These are phyloP conservation scores for Trichoderma lentiforme DNA, from an alignment of 2,329 filamentous ascomycete species.

Conservation along the genomic window DNA sequence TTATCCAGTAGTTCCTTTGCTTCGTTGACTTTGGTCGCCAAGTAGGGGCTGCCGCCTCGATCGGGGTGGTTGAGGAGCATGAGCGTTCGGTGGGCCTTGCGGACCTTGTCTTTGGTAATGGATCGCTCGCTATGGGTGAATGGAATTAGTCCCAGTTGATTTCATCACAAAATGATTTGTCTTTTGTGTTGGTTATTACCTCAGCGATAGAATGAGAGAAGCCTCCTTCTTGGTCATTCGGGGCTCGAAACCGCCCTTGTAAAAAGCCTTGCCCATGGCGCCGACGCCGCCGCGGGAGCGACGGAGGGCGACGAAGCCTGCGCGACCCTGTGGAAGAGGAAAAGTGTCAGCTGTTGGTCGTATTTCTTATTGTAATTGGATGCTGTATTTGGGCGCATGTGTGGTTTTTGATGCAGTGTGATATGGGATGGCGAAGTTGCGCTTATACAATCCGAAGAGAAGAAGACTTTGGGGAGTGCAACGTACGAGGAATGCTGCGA, in stretches of 20 bases:
- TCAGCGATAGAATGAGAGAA: slow-evolving; percentile 82
- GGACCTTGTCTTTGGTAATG: slow-evolving; percentile 86
- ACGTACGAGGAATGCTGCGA: slow-evolving; percentile 51
- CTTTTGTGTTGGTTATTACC: slow-evolving; percentile 47
- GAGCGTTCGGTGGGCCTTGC: slow-evolving; percentile 89
- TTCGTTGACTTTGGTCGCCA: slow-evolving; percentile 97
- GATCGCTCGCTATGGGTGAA: slow-evolving; percentile 67
- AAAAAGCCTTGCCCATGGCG: slow-evolving; percentile 84
- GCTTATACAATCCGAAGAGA: background rate
- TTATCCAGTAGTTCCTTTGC: slow-evolving; percentile 96
- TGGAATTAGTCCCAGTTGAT: background rate
- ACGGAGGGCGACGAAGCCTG: slow-evolving; percentile 83
- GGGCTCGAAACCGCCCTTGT: slow-evolving; percentile 97
- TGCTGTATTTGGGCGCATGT: background rate
- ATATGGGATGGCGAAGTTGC: background rate
- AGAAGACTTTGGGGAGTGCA: background rate
- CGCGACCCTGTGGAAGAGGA: slow-evolving; percentile 65
- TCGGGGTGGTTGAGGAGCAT: slow-evolving; percentile 99
- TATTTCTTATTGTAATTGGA: background rate
- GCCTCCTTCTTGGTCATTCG: slow-evolving; percentile 94
- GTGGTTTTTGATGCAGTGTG: background rate
- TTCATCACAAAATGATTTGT: background rate
- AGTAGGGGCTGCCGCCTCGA: slow-evolving; percentile 90
- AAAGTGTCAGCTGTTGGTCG: background rate
- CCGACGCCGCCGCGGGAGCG: slow-evolving; percentile 75